Evolutionary conservation across 2,329 filamentous ascomycete species (phyloP), one percentile per base, ranked within the genome.

Genomic region (Rachicladosporium sp.): DNA sequence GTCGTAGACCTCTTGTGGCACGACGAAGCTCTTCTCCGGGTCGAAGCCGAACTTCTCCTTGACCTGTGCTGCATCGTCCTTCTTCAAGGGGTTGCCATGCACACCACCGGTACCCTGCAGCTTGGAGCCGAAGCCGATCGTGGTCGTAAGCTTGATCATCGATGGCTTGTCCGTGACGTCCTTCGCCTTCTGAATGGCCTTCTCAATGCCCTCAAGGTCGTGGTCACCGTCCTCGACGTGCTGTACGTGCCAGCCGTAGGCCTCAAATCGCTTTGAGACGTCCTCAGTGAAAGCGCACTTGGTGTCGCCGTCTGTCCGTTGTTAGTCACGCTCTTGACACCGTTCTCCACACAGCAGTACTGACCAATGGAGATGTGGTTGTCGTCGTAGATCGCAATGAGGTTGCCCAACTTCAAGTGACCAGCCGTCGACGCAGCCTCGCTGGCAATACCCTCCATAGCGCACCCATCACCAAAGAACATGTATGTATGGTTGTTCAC

Each of bases 241-340:
- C 60, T 84, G 69, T 45, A 80, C 78, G 68, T 98, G 87, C 91
- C 91, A 98, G 70, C 88, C 91, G 66, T 95, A 98, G 46, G 91
- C 65, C 72, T 96, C 86, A 65, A 96, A 96, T 60, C 89, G 80
- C 77, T 93, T 91, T 57, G 74, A 65, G 46, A 96, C 89, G 55
- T 98, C 88, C 72, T 98, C 91, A 45, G 91, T 98, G 74, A 98
- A 96, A 52, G 91, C 82, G 60, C 77, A 80, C 70, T 91, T 91
- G 69, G 83, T 96, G 73, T 94, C 82, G 66, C 91, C 91, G 61
- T 98, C 91, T 78, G 49, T 33, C 30, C 29, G 36, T 11, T 33
- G 42, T 53, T 32, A 53, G 49, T 33, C 34, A 4, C 37, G 11
- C 13, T 15, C 6, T 15, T 12, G 10, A 10, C 15, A 19, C 15